Conservation (phyloP, 2,329 filamentous ascomycete species). For the Ceratocystis huliohia region DNA sequence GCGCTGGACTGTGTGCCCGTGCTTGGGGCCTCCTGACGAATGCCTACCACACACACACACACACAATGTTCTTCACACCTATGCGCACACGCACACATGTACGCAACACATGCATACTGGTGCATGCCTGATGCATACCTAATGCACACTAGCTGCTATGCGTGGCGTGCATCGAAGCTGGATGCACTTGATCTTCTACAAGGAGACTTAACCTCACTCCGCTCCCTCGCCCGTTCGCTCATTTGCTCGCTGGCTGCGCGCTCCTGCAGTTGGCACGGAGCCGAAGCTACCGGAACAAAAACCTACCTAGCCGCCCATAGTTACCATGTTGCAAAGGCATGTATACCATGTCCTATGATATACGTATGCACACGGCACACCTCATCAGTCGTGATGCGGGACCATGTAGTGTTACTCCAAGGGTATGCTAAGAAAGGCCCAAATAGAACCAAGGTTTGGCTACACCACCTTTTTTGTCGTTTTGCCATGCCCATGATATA, state of each 20-base stretch:
- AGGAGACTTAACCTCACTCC: not conserved
- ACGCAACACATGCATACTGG: not conserved
- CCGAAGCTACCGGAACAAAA: not conserved
- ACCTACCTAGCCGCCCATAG: not conserved
- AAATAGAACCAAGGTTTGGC: not conserved
- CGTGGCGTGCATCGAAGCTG: not conserved
- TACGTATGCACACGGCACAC: not conserved
- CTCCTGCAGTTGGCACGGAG: not conserved
- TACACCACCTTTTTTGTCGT: not conserved
- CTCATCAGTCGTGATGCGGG: not conserved
- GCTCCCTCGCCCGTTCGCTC: not conserved
- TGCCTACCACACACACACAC: not conserved
- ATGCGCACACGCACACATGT: not conserved
- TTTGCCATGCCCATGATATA: too few species aligned
- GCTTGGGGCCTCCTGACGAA: not conserved
- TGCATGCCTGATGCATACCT: not conserved
- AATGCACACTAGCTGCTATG: not conserved
- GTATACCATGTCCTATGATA: not conserved
- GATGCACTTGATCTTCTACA: not conserved
- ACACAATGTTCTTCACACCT: not conserved
- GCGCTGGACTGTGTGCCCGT: not conserved
- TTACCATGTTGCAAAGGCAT: not conserved
- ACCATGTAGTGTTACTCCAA: not conserved
- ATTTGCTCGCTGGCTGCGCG: not conserved
- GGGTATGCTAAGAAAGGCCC: not conserved